Evolutionary conservation across 352 stramenopile genomes (phyloP), one percentile per base, ranked within the genome.

Genomic region (Peronospora tabacina): DNA sequence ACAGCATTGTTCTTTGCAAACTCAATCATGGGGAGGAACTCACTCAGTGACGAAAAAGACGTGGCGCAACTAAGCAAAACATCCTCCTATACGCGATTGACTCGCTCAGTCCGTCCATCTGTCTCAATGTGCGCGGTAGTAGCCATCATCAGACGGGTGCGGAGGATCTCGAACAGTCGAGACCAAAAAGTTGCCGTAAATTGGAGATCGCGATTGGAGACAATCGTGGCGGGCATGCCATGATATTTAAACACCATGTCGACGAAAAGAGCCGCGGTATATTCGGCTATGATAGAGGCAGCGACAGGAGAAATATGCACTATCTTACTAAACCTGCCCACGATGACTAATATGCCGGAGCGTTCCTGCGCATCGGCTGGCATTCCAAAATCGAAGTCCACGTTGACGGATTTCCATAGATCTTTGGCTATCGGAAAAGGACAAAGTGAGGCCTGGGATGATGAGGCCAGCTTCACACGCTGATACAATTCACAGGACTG

Each of bases 401-500:
- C 7, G 3, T 5, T 26, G 22, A 26, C 22, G 0, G 22, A 26
- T 0, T 5, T 2, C 22, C 22, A 26, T n/a, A n/a, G n/a, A n/a
- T n/a, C n/a, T n/a, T n/a, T n/a, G 22, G 22, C 22, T 26, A 26
- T 26, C 22, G 22, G 22, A 26, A 5, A 5, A 2, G 22, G 22
- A 6, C 22, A 5, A 2, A 26, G 7, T 26, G 22, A 5, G 22
- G 22, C 22, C 7, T 26, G 22, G 5, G 22, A 26, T 7, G 22
- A 26, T 5, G 22, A 5, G 0, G 22, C 22, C 0, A n/a, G 42
- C 42, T 48, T 48, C 5, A 48, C 42, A 28, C 15, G 29, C 42
- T 48, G 42, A 10, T 29, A 48, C 0, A 11, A 30, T 29, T 48
- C 29, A 36, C 42, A 48, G 3, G 22, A 26, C n/a, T n/a, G n/a